Evolutionary conservation across 192 early-diverging fungal genomes (phyloP).

Genomic region (Coemansia sp.): DNA sequence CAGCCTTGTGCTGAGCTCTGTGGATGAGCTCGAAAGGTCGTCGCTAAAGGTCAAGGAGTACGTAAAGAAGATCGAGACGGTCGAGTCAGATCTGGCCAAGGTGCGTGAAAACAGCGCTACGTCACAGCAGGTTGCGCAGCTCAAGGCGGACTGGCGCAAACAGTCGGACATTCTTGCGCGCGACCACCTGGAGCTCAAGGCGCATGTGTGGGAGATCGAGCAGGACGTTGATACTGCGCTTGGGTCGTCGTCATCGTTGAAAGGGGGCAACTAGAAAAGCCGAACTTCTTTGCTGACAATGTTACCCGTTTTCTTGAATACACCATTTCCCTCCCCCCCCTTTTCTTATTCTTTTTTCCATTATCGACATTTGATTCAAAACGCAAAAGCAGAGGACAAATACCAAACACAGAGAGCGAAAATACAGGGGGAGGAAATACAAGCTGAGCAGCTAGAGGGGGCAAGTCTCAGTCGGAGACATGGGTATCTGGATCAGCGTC

Average conservation of each 20-base stretch:
- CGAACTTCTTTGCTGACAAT: no score
- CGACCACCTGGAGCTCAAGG: conserved; percentile 82
- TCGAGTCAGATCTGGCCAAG: conserved; percentile 65
- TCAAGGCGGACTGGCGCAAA: conserved; percentile 54
- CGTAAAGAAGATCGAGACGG: conserved; percentile 72
- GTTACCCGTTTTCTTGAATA: no score
- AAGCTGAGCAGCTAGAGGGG: no score
- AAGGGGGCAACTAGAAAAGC: background rate
- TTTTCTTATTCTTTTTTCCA: no score
- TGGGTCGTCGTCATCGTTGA: conserved; percentile 8
- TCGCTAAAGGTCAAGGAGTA: conserved; percentile 76
- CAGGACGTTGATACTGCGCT: conserved; percentile 50
- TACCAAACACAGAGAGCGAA: no score
- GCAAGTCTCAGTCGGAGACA: background rate
- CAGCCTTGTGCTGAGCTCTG: conserved; percentile 64
- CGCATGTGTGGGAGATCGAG: conserved; percentile 71
- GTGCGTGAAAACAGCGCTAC: conserved; percentile 62
- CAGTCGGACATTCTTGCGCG: conserved; percentile 69
- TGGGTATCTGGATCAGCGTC: background rate
- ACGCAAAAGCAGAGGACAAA: no score
- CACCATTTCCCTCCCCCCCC: background rate
- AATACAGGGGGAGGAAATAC: no score
- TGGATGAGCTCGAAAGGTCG: conserved; percentile 75
- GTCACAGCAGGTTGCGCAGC: conserved; percentile 53
- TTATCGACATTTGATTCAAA: no score